Conservation (phyloP, 2,329 filamentous ascomycete species). For the Tolypocladium endophyticum region DNA sequence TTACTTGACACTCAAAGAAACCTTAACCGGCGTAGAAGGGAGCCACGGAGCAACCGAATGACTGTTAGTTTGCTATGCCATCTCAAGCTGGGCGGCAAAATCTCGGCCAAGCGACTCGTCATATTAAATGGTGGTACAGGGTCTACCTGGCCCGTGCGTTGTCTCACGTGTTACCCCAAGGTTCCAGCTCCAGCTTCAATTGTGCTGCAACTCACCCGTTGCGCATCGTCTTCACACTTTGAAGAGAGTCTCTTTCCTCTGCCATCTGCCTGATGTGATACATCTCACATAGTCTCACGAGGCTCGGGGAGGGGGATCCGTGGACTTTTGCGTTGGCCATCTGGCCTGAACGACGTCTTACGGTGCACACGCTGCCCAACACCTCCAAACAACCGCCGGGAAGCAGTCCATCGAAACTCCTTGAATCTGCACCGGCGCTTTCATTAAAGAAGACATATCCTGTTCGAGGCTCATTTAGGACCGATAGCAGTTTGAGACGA, state of each 20-base stretch:
- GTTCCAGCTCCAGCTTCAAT: constrained; percentile 6
- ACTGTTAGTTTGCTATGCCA: neutral
- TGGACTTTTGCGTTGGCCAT: neutral
- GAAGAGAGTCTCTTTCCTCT: neutral
- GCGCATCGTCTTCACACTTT: neutral
- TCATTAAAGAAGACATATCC: neutral
- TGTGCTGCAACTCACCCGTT: constrained; percentile 1
- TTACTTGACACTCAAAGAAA: neutral
- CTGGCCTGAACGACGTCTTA: neutral
- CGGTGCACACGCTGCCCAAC: neutral
- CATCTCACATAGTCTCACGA: constrained; percentile 5
- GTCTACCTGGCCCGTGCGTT: constrained; percentile 11
- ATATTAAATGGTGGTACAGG: neutral
- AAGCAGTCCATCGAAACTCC: neutral
- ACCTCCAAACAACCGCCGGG: neutral
- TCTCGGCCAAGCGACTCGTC: neutral
- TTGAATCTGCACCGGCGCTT: neutral
- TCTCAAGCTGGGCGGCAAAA: neutral
- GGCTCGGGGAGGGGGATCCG: constrained; percentile 15
- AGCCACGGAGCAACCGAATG: neutral
- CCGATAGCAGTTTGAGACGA: neutral
- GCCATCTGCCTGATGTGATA: constrained; percentile 8
- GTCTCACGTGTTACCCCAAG: constrained; percentile 11
- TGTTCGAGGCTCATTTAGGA: neutral
- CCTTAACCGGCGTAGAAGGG: no score